Evolutionary conservation across 164 flowering plant species (phyloP).

Genomic region (Magnolia sinica): DNA sequence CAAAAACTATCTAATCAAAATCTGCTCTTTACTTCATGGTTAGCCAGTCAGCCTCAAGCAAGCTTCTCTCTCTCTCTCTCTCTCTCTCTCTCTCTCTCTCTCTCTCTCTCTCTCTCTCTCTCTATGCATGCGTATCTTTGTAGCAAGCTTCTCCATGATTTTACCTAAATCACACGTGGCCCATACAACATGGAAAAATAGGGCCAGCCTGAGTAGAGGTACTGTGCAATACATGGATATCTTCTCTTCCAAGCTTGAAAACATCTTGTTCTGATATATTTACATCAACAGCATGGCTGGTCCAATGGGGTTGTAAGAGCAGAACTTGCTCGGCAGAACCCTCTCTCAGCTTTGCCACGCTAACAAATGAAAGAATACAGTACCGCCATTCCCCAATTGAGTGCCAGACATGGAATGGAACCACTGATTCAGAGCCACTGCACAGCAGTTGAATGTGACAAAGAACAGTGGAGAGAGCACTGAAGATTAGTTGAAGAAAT

Average conservation of each 20-base stretch:
- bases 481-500: conserved; percentile 36
- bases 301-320: neutral
- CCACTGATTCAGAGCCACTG: neutral
- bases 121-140: too few relatives aligned
- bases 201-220: neutral
- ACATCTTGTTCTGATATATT: neutral
- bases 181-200: neutral
- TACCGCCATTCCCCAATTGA: neutral
- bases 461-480: neutral
- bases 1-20: too few relatives aligned
- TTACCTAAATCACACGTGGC: neutral
- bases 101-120: too few relatives aligned
- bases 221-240: neutral
- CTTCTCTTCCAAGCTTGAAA: neutral
- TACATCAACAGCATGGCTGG: neutral
- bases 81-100: too few relatives aligned
- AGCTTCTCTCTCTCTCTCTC: neutral
- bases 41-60: neutral
- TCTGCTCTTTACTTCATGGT: neutral
- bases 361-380: conserved; percentile 12
- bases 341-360: neutral
- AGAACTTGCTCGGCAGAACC: neutral
- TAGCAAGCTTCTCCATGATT: too few relatives aligned
- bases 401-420: neutral
- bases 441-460: neutral